Conservation (phyloP, 225 moss, liverwort and hornwort species). For the Marchantia paleacea region DNA sequence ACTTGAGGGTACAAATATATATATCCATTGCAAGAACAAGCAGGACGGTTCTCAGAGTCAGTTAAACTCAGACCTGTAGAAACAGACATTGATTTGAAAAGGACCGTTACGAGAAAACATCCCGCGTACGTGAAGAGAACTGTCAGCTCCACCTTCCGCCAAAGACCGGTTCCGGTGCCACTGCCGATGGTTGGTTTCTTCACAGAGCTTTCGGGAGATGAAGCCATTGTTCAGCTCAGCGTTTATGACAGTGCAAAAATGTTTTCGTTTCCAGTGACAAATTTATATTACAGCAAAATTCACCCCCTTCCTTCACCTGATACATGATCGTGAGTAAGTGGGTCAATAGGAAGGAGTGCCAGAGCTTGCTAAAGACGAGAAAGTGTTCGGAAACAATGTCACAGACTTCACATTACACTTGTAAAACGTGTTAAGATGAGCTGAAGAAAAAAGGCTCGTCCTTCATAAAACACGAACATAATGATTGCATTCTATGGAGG, state of each 20-base stretch:
- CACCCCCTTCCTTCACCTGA: no score
- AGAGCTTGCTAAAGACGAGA: no score
- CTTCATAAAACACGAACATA: no score
- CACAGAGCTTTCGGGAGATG: slow-evolving; percentile 25
- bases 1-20: not conserved
- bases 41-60: not conserved
- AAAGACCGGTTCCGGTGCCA: slow-evolving; percentile 1
- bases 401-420: no score
- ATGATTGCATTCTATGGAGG: no score
- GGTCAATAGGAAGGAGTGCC: no score
- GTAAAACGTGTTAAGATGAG: no score
- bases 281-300: no score
- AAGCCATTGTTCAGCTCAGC: slow-evolving; percentile 16
- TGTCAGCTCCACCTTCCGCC: slow-evolving; percentile 39
- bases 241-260: not conserved
- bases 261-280: no score
- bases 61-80: slow-evolving; percentile 36
- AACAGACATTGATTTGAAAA: slow-evolving; percentile 14
- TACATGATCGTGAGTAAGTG: no score
- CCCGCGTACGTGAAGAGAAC: slow-evolving; percentile 32
- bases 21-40: not conserved
- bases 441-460: no score
- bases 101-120: slow-evolving; percentile 32
- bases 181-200: slow-evolving; percentile 14
- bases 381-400: no score